Evolutionary conservation across 148 eudicot species (phyloP).

Genomic region (Diospyros lotus): DNA sequence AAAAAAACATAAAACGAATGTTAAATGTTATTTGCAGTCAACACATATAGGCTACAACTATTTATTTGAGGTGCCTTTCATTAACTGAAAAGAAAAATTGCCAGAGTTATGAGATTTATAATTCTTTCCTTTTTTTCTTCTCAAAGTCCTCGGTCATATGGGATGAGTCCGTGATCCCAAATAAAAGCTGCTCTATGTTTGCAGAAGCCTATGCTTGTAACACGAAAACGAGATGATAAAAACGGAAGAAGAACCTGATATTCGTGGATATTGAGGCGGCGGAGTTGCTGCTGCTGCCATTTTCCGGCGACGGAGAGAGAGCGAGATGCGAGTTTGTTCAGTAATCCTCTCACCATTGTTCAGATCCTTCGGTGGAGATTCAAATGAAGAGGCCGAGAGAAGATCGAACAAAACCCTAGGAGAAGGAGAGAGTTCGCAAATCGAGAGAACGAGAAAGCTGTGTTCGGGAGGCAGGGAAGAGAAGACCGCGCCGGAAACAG

Average conservation of each 20-base stretch:
- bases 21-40: neutral
- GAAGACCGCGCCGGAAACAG: neutral
- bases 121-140: neutral
- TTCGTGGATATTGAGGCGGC: constrained; percentile 95
- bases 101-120: neutral
- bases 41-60: neutral
- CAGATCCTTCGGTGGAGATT: constrained; percentile 11
- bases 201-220: neutral
- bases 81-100: neutral
- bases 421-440: neutral
- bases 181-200: neutral
- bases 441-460: neutral
- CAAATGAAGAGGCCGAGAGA: neutral
- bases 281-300: constrained; percentile 96
- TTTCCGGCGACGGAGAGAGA: constrained; percentile 77
- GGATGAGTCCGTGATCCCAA: neutral
- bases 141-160: neutral
- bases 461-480: neutral
- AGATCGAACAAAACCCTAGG: neutral
- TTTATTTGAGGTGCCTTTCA: neutral
- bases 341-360: constrained; percentile 63
- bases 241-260: constrained; percentile 55
- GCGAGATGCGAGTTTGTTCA: constrained; percentile 45
- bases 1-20: neutral
- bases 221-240: neutral